These are phyloP conservation scores for Paxillus involutus DNA, from an alignment of 768 basidiomycete species.

Conservation along the genomic window DNA sequence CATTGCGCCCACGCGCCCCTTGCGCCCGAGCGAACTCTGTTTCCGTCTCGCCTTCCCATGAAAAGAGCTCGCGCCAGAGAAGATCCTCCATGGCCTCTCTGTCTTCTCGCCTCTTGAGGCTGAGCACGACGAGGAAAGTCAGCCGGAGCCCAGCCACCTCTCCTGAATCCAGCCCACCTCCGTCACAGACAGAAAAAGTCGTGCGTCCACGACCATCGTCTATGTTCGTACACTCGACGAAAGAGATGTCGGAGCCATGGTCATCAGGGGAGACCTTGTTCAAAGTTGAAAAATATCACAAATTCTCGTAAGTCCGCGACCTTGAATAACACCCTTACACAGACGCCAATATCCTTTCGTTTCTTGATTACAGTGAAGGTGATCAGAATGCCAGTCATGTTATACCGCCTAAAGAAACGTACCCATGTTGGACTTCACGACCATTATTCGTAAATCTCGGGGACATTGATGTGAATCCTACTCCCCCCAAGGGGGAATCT, in stretches of 20 bases:
- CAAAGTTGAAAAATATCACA: constrained; percentile 3
- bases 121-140: constrained; percentile 1
- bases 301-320: constrained; percentile 14
- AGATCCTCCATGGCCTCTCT: neutral
- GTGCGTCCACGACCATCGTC: constrained; percentile 11
- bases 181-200: neutral
- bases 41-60: neutral
- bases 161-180: constrained; percentile 3
- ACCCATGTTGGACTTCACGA: constrained; percentile 42
- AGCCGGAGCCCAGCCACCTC: constrained; percentile 1
- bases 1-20: constrained; percentile 8
- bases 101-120: constrained; percentile 10
- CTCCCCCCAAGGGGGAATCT: constrained; percentile 36
- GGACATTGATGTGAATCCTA: constrained; percentile 24
- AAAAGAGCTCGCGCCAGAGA: neutral
- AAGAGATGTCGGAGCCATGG: constrained; percentile 6
- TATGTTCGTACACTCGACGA: constrained; percentile 16
- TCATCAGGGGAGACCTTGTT: neutral
- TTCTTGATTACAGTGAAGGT: constrained; percentile 5
- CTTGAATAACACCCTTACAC: neutral
- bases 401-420: constrained; percentile 22
- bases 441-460: constrained; percentile 45
- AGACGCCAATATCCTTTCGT: neutral
- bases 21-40: constrained; percentile 4
- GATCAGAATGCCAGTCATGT: neutral